Evolutionary conservation across 768 basidiomycete species (phyloP).

Genomic region (Nidularia pulvinata): DNA sequence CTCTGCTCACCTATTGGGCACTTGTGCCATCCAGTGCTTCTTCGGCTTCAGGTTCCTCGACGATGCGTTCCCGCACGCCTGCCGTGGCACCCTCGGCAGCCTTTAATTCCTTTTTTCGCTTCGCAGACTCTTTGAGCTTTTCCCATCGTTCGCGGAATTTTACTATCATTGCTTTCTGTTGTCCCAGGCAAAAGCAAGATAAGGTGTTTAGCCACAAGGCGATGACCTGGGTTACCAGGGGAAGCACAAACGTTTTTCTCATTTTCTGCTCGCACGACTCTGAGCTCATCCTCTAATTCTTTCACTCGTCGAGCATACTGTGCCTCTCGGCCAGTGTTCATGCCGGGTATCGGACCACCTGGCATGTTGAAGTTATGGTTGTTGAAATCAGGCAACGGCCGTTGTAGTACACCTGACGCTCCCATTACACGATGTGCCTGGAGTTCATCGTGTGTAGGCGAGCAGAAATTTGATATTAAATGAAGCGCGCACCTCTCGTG

Average conservation of each 20-base stretch:
- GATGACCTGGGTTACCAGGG: no score
- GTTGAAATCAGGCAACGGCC: constrained; percentile 51
- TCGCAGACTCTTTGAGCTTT: constrained; percentile 86
- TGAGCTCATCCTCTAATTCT: constrained; percentile 82
- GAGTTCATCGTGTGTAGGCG: not conserved
- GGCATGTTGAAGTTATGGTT: constrained; percentile 60
- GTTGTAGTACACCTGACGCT: constrained; percentile 59
- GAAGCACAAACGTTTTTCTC: constrained; percentile 70
- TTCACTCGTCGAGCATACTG: constrained; percentile 64
- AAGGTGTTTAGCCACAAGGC: no score
- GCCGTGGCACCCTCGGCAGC: constrained; percentile 43
- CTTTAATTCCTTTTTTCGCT: constrained; percentile 80
- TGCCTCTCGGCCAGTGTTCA: constrained; percentile 52
- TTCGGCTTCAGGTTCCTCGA: constrained; percentile 67
- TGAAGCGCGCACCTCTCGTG: constrained; percentile 49
- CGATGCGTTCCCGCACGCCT: constrained; percentile 64
- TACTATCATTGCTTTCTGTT: constrained; percentile 78
- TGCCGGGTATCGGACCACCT: constrained; percentile 45
- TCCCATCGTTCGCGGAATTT: constrained; percentile 90
- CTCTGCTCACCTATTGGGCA: no score
- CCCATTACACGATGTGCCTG: constrained; percentile 85
- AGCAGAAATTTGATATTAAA: not conserved
- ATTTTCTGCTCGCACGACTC: constrained; percentile 63
- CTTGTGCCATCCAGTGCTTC: constrained; percentile 46
- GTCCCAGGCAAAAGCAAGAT: no score